Conservation (phyloP, 768 basidiomycete species). For the Cystofilobasidium bisporidii region DNA sequence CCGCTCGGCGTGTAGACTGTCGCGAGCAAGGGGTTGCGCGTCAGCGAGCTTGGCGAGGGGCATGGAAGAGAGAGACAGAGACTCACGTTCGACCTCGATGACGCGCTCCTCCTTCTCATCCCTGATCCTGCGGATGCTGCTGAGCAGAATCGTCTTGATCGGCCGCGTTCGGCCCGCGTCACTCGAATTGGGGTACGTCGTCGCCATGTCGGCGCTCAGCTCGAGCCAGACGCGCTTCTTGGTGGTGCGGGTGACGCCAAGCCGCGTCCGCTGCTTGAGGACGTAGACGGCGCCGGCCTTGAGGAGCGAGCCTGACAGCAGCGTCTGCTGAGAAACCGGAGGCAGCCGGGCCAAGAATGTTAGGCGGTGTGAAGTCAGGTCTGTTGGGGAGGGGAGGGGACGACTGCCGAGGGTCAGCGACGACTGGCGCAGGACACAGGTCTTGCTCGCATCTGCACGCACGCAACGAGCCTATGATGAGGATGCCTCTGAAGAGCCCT, state of each 20-base stretch:
- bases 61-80: not conserved
- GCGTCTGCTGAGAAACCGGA: slow-evolving; percentile 35
- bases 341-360: slow-evolving; percentile 58
- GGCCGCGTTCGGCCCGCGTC: slow-evolving; percentile 53
- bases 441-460: not conserved
- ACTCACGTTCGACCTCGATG: slow-evolving; percentile 1
- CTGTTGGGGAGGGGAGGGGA: no score
- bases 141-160: slow-evolving; percentile 47
- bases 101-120: slow-evolving; percentile 51
- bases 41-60: slow-evolving; percentile 9
- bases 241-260: slow-evolving; percentile 41
- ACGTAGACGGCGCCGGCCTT: slow-evolving; percentile 19
- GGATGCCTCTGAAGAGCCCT: slow-evolving; percentile 44
- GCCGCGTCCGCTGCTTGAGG: slow-evolving; percentile 46
- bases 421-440: no score
- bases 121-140: slow-evolving; percentile 34
- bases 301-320: not conserved
- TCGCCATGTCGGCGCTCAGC: slow-evolving; percentile 53
- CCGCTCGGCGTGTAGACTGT: slow-evolving; percentile 20
- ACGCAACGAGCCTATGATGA: slow-evolving; percentile 30
- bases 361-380: slow-evolving; percentile 57
- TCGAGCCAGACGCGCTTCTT: slow-evolving; percentile 56
- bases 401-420: no score
- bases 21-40: slow-evolving; percentile 4
- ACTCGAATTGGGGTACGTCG: slow-evolving; percentile 50